Percentiles rank a stretch among this genome's conserved stretches.
phyloP scores from a whole-genome alignment of 2,329 filamentous ascomycete species.

The Emmonsiellopsis sp. region DNA sequence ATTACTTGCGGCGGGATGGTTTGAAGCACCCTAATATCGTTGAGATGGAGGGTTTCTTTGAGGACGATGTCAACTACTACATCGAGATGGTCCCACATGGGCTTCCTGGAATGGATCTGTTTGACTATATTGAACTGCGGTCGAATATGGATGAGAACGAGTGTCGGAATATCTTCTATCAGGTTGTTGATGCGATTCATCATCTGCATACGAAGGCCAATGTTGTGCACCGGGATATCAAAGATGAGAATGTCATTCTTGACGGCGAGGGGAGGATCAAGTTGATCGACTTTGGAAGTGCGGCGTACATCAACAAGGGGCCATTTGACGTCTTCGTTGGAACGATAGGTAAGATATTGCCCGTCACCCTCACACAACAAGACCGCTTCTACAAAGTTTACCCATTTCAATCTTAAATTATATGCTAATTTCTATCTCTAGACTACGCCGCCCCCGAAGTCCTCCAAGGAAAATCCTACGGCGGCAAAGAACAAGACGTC shows the following conservation, averaged over 20 bases:
- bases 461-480: constrained; percentile 80
- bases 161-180: constrained; percentile 87
- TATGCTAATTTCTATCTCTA: constrained; percentile 27
- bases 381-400: too few species aligned
- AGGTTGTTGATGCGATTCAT: constrained; percentile 81
- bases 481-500: constrained; percentile 94
- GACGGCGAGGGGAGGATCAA: constrained; percentile 95
- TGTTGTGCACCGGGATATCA: constrained; percentile 96
- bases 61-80: constrained; percentile 72
- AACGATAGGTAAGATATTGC: constrained; percentile 67
- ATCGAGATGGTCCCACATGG: constrained; percentile 96
- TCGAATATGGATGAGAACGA: constrained; percentile 94
- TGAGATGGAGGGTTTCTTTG: constrained; percentile 61
- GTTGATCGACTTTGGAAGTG: constrained; percentile 95
- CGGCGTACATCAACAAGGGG: constrained; percentile 95
- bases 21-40: constrained; percentile 57
- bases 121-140: constrained; percentile 95
- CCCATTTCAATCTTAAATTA: too few species aligned
- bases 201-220: constrained; percentile 84
- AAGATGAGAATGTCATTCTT: constrained; percentile 94
- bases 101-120: constrained; percentile 93
- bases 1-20: constrained; percentile 72
- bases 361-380: too few species aligned
- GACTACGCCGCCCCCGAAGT: constrained; percentile 99
- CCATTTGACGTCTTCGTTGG: constrained; percentile 99